Conservation (phyloP, 2,329 filamentous ascomycete genomes). For the Aspergillus aculeatinus region DNA sequence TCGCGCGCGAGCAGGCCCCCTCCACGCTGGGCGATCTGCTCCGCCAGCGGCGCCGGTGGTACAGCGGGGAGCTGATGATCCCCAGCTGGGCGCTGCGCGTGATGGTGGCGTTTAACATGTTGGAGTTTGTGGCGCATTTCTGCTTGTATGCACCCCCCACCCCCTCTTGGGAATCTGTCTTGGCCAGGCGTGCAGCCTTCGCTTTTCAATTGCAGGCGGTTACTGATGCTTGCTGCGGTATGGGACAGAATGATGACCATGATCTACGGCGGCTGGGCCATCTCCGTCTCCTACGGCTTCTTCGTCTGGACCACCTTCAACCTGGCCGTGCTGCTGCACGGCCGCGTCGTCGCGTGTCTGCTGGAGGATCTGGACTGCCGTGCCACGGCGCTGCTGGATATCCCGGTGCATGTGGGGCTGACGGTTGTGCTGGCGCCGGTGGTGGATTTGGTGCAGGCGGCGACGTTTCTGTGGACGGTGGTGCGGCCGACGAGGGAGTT, state of each 20-base stretch:
- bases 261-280: background rate
- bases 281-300: background rate
- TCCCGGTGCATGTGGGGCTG: background rate
- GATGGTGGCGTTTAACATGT: background rate
- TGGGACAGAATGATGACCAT: background rate
- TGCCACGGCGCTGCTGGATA: background rate
- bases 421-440: conserved; percentile 1
- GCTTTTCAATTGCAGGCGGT: background rate
- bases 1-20: conserved; percentile 12
- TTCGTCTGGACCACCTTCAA: background rate
- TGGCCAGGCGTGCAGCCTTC: no score
- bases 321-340: background rate
- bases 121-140: background rate
- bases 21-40: conserved; percentile 8
- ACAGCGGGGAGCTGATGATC: conserved; percentile 9
- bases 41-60: conserved; percentile 13
- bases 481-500: background rate
- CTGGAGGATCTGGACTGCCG: conserved; percentile 5
- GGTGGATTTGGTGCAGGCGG: background rate
- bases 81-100: conserved; percentile 1
- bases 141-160: background rate
- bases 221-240: no score
- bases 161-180: background rate
- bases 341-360: background rate
- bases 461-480: background rate